Base-by-base conservation (phyloP, 1,139 yeast genomes). In the Yamadazyma triangularis region DNA sequence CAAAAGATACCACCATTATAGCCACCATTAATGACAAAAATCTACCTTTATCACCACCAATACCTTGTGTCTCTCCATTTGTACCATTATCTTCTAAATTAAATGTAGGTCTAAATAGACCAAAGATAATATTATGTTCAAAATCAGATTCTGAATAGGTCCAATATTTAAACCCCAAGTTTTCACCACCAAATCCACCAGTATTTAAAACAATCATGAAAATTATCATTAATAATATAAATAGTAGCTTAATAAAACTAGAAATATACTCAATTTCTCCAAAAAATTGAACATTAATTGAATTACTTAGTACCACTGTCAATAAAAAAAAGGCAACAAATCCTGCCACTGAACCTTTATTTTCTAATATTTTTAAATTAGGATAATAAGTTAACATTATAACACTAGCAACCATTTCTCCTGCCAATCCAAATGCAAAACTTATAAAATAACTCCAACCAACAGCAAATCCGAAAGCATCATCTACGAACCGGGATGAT, bases 361-460 rank as follows among this genome's bases (percentile, higher is more conserved):
- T 72, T 3, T 47, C 41, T 0, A 78, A 67, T 4, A 77, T 63
- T 14, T 73, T 58, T 33, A 83, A 56, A 16, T 63, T 50, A 0
- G 79, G 72, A 45, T 77, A 84, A 47, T 76, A 82, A 15, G 84
- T 71, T 25, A 86, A 60, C 77, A 86, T 73, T 25, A 85, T 78
- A 1, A 86, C 77, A 21, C 86, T 79, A 0, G 94, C 93, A 4
- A 85, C 81, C 9, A 86, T 70, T 49, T 87, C 95, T 0, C 89
- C 76, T 0, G 95, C 88, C 32, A 85, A 60, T 0, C 88, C 86
- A 32, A 83, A 60, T 5, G 84, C 70, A 52, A 83, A 84, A 36
- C 86, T 74, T 11, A 82, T 53, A 77, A 89, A 85, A 53, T 86
- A 86, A 26, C 77, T 64, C 68, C 88, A 73, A 0, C 95, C 95